Percentiles rank a stretch among this genome's conserved stretches.
phyloP scores from a whole-genome alignment of 2,329 filamentous ascomycete genomes.

The Clarireedia sp. region DNA sequence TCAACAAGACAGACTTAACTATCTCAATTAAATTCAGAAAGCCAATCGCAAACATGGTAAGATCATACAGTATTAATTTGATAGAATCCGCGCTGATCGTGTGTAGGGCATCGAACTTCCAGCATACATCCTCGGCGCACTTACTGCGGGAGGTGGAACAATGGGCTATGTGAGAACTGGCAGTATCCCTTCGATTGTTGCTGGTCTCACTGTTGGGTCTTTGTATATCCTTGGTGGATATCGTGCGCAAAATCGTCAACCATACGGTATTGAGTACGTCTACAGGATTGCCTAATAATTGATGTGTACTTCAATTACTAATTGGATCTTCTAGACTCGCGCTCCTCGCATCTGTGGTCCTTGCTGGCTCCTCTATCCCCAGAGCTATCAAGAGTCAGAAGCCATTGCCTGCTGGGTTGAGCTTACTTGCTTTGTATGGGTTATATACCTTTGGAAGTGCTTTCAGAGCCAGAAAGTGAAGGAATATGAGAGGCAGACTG shows the following conservation, averaged over 20 bases:
- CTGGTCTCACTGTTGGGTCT: slow-evolving; percentile 73
- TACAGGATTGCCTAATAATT: not conserved
- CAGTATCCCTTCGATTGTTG: slow-evolving; percentile 78
- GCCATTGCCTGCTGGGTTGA: slow-evolving; percentile 74
- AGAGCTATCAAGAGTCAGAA: slow-evolving; percentile 77
- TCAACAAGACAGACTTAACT: too few relatives aligned
- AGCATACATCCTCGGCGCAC: slow-evolving; percentile 68
- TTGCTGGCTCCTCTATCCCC: slow-evolving; percentile 78
- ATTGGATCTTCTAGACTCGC: slow-evolving; percentile 42
- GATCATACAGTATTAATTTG: not conserved
- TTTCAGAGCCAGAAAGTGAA: slow-evolving; percentile 33
- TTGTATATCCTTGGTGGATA: slow-evolving; percentile 72
- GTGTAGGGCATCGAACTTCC: slow-evolving; percentile 43
- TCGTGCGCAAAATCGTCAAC: slow-evolving; percentile 64
- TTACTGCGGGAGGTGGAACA: slow-evolving; percentile 81
- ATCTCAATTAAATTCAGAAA: not conserved
- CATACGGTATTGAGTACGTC: slow-evolving; percentile 67
- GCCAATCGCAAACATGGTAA: slow-evolving; percentile 22
- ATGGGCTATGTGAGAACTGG: slow-evolving; percentile 79
- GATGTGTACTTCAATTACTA: not conserved
- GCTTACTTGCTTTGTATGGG: slow-evolving; percentile 70
- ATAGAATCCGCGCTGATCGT: slow-evolving; percentile 3
- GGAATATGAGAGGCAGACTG: slow-evolving; percentile 21
- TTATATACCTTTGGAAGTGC: slow-evolving; percentile 72
- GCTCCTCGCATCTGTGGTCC: slow-evolving; percentile 77